Conservation (phyloP, 1,284 basidiomycete genomes). For the Ustilago shanxiensis region DNA sequence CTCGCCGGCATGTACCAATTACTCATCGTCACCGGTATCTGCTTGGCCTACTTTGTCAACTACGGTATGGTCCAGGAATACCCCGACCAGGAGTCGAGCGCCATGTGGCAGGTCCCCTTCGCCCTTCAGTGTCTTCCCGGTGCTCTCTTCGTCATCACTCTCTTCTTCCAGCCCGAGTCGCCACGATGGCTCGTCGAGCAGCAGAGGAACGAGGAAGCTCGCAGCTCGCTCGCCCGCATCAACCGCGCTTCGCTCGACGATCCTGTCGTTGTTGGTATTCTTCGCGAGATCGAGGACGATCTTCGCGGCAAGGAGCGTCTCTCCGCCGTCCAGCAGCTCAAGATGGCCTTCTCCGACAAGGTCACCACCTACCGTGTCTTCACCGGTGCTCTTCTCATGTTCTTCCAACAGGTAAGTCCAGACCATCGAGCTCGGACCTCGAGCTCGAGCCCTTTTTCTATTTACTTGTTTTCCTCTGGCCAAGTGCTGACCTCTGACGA, state of each 20-base stretch:
- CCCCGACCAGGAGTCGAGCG: slow-evolving; percentile 31
- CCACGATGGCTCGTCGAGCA: slow-evolving; percentile 64
- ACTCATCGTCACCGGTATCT: slow-evolving; percentile 63
- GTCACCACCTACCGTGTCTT: slow-evolving; percentile 69
- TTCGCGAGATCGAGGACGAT: slow-evolving; percentile 47
- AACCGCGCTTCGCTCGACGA: slow-evolving; percentile 18
- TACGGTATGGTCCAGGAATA: slow-evolving; percentile 45
- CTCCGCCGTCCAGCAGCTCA: slow-evolving; percentile 67
- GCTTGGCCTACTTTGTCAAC: slow-evolving; percentile 48
- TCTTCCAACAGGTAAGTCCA: slow-evolving; percentile 37
- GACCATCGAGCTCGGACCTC: not conserved
- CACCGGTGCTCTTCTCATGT: slow-evolving; percentile 57
- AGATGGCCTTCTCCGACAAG: slow-evolving; percentile 71
- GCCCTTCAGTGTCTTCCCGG: slow-evolving; percentile 66
- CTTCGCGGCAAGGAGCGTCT: slow-evolving; percentile 62
- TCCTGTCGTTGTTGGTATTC: slow-evolving; percentile 34
- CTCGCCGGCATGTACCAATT: slow-evolving; percentile 72
- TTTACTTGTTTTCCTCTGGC: too few relatives aligned
- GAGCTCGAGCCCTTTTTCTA: too few relatives aligned
- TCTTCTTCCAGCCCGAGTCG: slow-evolving; percentile 65
- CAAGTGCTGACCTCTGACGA: too few relatives aligned
- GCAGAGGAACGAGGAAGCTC: slow-evolving; percentile 36
- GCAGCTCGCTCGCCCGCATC: slow-evolving; percentile 34
- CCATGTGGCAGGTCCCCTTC: slow-evolving; percentile 65
- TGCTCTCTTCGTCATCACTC: slow-evolving; percentile 51